Percentiles rank a stretch among this genome's conserved stretches.
These are phyloP conservation scores for Taphrina communis DNA, from an alignment of 1,139 yeast genomes.

Conservation along the genomic window DNA sequence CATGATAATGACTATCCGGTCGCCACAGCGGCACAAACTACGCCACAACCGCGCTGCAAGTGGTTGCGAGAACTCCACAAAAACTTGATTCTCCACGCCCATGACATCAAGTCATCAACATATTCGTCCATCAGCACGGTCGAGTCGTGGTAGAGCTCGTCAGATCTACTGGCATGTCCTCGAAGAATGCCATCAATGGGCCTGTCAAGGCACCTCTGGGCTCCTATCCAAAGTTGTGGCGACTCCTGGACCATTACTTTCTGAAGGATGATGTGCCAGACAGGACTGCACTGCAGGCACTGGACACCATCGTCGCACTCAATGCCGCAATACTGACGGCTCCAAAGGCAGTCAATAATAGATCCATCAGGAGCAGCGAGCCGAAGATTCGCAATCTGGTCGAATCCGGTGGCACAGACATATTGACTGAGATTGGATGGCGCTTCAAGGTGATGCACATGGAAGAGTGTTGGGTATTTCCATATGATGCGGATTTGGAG, in stretches of 20 bases:
- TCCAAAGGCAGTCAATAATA: conserved; percentile 28
- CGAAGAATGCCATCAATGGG: conserved; percentile 24
- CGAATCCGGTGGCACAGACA: conserved; percentile 35
- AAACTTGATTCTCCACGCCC: not conserved
- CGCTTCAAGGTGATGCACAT: conserved; percentile 29
- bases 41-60: conserved; percentile 3
- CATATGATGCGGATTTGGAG: conserved; percentile 32
- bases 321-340: conserved; percentile 14
- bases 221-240: conserved; percentile 30
- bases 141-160: too few relatives aligned
- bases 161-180: conserved; percentile 12
- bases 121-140: too few relatives aligned
- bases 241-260: conserved; percentile 36
- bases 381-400: conserved; percentile 25
- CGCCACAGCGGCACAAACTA: not conserved
- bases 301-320: conserved; percentile 32
- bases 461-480: conserved; percentile 37
- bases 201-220: conserved; percentile 38
- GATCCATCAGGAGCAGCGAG: conserved; percentile 29
- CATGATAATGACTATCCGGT: not conserved
- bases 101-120: not conserved
- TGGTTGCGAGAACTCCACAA: not conserved
- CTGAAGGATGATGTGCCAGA: conserved; percentile 37
- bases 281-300: conserved; percentile 33
- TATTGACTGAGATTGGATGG: conserved; percentile 36